phyloP scores from a whole-genome alignment of 2,329 filamentous ascomycete genomes.

The Epichloe coenophiala region DNA sequence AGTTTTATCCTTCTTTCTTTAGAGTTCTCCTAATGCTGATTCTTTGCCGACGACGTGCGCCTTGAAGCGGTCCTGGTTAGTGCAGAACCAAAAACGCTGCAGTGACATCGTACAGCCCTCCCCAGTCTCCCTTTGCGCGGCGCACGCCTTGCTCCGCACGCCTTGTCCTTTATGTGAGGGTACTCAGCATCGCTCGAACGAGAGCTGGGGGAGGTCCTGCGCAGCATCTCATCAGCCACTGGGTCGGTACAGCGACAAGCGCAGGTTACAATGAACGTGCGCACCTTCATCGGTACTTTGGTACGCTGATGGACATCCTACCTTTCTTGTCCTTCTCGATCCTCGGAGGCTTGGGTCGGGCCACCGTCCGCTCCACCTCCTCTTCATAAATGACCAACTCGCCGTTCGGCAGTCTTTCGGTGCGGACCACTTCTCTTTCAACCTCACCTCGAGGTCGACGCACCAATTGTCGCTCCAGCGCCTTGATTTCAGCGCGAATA shows the following conservation, averaged over 20 bases:
- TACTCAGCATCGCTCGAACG: constrained; percentile 57
- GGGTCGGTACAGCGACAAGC: constrained; percentile 7
- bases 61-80: neutral
- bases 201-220: constrained; percentile 52
- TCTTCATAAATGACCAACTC: constrained; percentile 52
- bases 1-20: too few relatives aligned
- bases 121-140: neutral
- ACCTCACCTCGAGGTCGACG: constrained; percentile 22
- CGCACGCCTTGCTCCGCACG: too few relatives aligned
- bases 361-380: constrained; percentile 40
- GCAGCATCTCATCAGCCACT: constrained; percentile 18
- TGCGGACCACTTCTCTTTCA: constrained; percentile 40
- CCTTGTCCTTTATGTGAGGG: constrained; percentile 40
- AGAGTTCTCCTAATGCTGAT: neutral
- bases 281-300: constrained; percentile 50
- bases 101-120: neutral
- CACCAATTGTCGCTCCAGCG: constrained; percentile 43
- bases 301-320: constrained; percentile 81
- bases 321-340: constrained; percentile 89
- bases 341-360: constrained; percentile 44
- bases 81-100: neutral
- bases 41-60: too few relatives aligned
- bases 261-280: constrained; percentile 17
- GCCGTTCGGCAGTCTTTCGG: constrained; percentile 45
- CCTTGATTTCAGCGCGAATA: constrained; percentile 58